Evolutionary conservation across 2,329 filamentous ascomycete species (phyloP).

Genomic region (Aspergillus sp.): DNA sequence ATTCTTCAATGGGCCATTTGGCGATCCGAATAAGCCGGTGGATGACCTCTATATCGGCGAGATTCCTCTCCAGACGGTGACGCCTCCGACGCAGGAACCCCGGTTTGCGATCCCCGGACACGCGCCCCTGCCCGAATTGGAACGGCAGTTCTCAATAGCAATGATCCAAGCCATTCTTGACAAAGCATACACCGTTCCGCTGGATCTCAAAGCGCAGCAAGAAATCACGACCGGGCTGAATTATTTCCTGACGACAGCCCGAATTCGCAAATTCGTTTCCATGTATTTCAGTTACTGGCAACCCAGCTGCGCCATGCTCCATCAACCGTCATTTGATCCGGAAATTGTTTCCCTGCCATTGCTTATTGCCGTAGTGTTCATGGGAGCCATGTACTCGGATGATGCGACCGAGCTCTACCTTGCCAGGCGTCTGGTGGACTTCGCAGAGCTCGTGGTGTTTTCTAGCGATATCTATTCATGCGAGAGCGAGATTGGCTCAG

Average conservation of each 20-base stretch:
- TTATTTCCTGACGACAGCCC: slow-evolving; percentile 41
- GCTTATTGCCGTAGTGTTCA: slow-evolving; percentile 41
- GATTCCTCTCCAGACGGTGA: slow-evolving; percentile 17
- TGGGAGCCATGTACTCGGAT: slow-evolving; percentile 48
- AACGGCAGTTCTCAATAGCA: slow-evolving; percentile 38
- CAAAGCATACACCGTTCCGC: slow-evolving; percentile 38
- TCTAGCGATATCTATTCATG: slow-evolving; percentile 43
- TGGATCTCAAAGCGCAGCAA: slow-evolving; percentile 39
- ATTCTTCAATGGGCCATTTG: slow-evolving; percentile 40
- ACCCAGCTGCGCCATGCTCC: slow-evolving; percentile 45
- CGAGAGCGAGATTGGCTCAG: slow-evolving; percentile 40
- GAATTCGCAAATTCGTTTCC: slow-evolving; percentile 42
- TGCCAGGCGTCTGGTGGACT: slow-evolving; percentile 43
- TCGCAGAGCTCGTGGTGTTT: slow-evolving; percentile 46
- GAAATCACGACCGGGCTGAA: slow-evolving; percentile 41
- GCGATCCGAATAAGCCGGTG: slow-evolving; percentile 24
- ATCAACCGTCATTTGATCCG: slow-evolving; percentile 42
- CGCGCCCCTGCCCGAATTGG: slow-evolving; percentile 33
- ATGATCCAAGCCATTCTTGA: slow-evolving; percentile 42
- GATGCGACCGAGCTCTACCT: slow-evolving; percentile 38
- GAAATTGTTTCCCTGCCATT: slow-evolving; percentile 38
- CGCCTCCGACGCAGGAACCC: slow-evolving; percentile 20
- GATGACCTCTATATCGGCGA: slow-evolving; percentile 22
- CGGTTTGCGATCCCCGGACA: slow-evolving; percentile 20
- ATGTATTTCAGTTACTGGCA: slow-evolving; percentile 50